Evolutionary conservation across 371 early-diverging fungal genomes (phyloP).

Genomic region (Fennellomyces sp.): DNA sequence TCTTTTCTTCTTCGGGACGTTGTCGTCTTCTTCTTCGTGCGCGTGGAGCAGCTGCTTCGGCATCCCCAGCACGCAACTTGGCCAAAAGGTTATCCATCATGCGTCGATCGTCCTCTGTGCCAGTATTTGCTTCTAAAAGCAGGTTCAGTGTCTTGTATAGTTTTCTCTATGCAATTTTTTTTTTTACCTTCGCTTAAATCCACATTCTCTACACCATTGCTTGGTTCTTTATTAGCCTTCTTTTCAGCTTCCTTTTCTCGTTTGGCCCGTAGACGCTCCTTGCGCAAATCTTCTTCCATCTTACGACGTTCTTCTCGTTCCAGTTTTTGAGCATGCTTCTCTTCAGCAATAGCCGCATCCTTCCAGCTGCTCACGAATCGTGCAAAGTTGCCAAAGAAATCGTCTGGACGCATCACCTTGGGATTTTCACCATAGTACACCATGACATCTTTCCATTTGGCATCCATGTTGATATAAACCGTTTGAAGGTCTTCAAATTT

Average conservation of each 20-base stretch:
- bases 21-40: slow-evolving; percentile 7
- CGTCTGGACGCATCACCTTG: slow-evolving; percentile 34
- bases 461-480: slow-evolving; percentile 47
- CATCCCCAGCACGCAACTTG: slow-evolving; percentile 40
- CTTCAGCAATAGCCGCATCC: slow-evolving; percentile 31
- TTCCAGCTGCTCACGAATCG: slow-evolving; percentile 27
- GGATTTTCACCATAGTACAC: slow-evolving; percentile 39
- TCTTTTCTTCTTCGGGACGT: not conserved
- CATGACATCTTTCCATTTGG: slow-evolving; percentile 48
- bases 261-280: slow-evolving; percentile 15
- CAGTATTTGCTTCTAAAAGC: slow-evolving; percentile 9
- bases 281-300: slow-evolving; percentile 29
- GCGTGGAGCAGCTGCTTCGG: not conserved
- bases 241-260: slow-evolving; percentile 9
- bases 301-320: slow-evolving; percentile 34
- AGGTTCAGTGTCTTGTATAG: too few relatives aligned
- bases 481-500: slow-evolving; percentile 45
- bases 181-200: slow-evolving; percentile 16
- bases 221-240: not conserved
- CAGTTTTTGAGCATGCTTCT: slow-evolving; percentile 23
- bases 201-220: slow-evolving; percentile 7
- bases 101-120: slow-evolving; percentile 31
- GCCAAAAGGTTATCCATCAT: slow-evolving; percentile 48
- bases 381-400: slow-evolving; percentile 33
- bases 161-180: too few relatives aligned